These are phyloP conservation scores for Mycothermus thermophilus DNA, from an alignment of 495 filamentous ascomycete species.

Conservation along the genomic window DNA sequence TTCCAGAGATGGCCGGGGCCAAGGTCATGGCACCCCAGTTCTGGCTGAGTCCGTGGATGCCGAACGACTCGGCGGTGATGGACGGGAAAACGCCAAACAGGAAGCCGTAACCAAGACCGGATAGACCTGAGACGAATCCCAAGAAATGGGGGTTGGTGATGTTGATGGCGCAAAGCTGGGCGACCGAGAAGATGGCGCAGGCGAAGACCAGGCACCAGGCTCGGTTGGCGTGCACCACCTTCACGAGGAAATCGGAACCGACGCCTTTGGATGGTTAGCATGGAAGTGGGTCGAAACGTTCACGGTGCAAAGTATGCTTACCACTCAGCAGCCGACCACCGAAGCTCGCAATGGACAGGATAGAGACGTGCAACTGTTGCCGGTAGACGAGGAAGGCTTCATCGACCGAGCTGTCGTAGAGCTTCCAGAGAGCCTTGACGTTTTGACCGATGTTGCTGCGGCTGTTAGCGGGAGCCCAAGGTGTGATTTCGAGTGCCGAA, in stretches of 20 bases:
- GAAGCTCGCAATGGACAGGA: conserved; percentile 77
- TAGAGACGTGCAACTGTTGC: conserved; percentile 87
- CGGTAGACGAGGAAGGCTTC: conserved; percentile 64
- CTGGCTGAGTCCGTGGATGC: conserved; percentile 71
- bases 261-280: conserved; percentile 43
- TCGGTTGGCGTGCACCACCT: conserved; percentile 61
- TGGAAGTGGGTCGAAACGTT: neutral
- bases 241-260: conserved; percentile 80
- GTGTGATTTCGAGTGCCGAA: no score
- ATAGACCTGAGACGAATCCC: conserved; percentile 63
- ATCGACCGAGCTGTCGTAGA: conserved; percentile 61
- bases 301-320: conserved; percentile 19
- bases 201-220: conserved; percentile 81
- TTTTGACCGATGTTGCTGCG: conserved; percentile 92
- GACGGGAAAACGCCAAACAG: conserved; percentile 92
- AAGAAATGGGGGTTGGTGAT: conserved; percentile 71
- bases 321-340: conserved; percentile 63
- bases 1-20: conserved; percentile 68
- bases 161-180: conserved; percentile 65
- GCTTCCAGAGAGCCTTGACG: conserved; percentile 61
- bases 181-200: conserved; percentile 60
- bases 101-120: conserved; percentile 84
- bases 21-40: conserved; percentile 96
- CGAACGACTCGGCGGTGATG: conserved; percentile 82
- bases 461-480: no score